phyloP scores from a whole-genome alignment of 441 rosid species.

The Cnidoscolus chayamansa region DNA sequence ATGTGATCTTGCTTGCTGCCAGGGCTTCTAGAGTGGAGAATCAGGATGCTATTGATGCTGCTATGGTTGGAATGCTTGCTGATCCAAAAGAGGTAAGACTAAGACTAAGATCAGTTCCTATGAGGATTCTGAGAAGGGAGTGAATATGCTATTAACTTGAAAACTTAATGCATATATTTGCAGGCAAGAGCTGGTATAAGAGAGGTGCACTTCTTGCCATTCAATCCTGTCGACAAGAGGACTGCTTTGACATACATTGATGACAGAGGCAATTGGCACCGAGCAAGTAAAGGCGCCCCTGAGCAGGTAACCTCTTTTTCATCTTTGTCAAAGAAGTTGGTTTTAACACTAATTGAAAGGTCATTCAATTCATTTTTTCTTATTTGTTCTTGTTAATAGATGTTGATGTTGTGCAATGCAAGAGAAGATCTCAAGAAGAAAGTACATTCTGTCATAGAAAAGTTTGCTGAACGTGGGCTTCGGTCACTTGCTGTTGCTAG shows the following conservation, averaged over 20 bases:
- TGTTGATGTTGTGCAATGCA: slow-evolving; percentile 60
- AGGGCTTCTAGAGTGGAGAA: slow-evolving; percentile 71
- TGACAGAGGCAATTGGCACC: slow-evolving; percentile 67
- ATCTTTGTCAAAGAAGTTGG: background rate
- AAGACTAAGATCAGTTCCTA: background rate
- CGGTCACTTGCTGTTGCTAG: slow-evolving; percentile 63
- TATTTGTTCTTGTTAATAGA: slow-evolving; percentile 38
- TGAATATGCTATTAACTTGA: background rate
- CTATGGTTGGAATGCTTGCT: slow-evolving; percentile 73
- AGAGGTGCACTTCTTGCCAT: slow-evolving; percentile 90
- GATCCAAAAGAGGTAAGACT: slow-evolving; percentile 61
- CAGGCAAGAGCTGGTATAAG: slow-evolving; percentile 90
- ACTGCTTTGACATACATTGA: slow-evolving; percentile 90
- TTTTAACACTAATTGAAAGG: background rate
- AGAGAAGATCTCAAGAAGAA: slow-evolving; percentile 54
- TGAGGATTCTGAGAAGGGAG: background rate
- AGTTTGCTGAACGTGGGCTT: slow-evolving; percentile 70
- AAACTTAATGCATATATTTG: background rate
- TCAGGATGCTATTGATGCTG: slow-evolving; percentile 76
- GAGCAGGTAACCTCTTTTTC: slow-evolving; percentile 59
- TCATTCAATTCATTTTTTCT: slow-evolving; percentile 9
- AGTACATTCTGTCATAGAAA: slow-evolving; percentile 54
- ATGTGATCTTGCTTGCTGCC: slow-evolving; percentile 61
- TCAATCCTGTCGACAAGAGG: slow-evolving; percentile 90
- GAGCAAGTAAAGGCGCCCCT: slow-evolving; percentile 97